These are phyloP conservation scores for Sugiyamaella mastotermitis DNA, from an alignment of 805 yeast genomes.

Conservation along the genomic window DNA sequence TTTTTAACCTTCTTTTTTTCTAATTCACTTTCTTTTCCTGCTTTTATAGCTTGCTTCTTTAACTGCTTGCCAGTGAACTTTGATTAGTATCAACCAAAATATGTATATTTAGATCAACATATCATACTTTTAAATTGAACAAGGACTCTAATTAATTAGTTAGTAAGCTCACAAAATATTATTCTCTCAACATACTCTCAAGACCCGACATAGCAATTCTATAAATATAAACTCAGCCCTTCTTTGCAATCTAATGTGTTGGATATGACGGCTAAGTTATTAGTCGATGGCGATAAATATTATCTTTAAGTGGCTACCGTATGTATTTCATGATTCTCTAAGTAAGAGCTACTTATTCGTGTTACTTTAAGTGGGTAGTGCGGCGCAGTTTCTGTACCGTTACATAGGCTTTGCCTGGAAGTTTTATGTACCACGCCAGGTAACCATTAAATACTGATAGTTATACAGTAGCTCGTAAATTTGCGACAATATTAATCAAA, in stretches of 20 bases:
- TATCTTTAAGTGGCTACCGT: too few species aligned
- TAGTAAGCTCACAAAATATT: conserved; percentile 6
- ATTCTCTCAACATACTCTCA: conserved; percentile 1
- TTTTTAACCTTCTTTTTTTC: conserved; percentile 88
- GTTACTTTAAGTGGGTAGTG: too few species aligned
- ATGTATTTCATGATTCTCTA: too few species aligned
- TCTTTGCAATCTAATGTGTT: neutral
- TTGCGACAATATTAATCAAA: too few species aligned
- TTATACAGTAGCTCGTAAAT: too few species aligned
- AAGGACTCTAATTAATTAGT: conserved; percentile 35
- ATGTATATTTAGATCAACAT: neutral
- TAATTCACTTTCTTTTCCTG: conserved; percentile 81
- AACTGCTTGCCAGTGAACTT: conserved; percentile 90
- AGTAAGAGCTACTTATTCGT: too few species aligned
- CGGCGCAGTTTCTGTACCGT: too few species aligned
- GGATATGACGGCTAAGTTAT: too few species aligned
- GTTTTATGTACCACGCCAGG: too few species aligned
- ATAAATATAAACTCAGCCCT: conserved; percentile 1
- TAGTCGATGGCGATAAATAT: too few species aligned
- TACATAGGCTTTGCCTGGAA: too few species aligned
- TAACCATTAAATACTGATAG: too few species aligned
- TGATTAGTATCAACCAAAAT: conserved; percentile 1
- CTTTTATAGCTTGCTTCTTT: conserved; percentile 80
- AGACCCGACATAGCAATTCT: conserved; percentile 6
- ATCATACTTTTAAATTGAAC: conserved; percentile 50